Percentiles rank a stretch among this genome's conserved stretches.
These are phyloP conservation scores for Phoenix dactylifera DNA, from an alignment of 176 grass and related monocot genomes.

Conservation along the genomic window DNA sequence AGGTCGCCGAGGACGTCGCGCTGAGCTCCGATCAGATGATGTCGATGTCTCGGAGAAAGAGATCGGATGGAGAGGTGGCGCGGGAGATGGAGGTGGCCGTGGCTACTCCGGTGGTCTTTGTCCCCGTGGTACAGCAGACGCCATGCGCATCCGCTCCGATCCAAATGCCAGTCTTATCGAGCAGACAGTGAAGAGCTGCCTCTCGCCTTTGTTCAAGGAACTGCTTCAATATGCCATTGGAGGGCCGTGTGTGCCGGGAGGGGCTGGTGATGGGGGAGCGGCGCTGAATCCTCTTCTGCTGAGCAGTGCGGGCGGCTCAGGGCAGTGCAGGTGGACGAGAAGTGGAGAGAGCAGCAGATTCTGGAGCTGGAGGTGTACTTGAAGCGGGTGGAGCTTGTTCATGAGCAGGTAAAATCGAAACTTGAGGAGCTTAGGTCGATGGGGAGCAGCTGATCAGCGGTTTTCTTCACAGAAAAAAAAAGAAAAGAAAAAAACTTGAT, in stretches of 20 bases:
- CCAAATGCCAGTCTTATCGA: neutral
- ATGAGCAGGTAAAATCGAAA: conserved; percentile 5
- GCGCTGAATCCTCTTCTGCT: neutral
- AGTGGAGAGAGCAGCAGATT: conserved; percentile 20
- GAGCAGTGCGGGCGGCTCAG: too few relatives aligned
- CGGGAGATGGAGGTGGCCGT: neutral
- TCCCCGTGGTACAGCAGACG: too few relatives aligned
- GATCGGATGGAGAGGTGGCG: neutral
- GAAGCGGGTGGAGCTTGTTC: conserved; percentile 15
- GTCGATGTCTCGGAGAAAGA: neutral
- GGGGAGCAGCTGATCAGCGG: neutral
- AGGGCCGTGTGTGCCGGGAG: too few relatives aligned
- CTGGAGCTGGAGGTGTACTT: conserved; percentile 25
- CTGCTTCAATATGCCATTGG: neutral
- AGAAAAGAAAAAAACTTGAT: too few relatives aligned
- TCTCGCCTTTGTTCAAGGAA: conserved; percentile 1
- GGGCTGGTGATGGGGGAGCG: too few relatives aligned
- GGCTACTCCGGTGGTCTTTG: neutral
- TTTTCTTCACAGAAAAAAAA: too few relatives aligned
- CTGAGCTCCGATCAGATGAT: neutral
- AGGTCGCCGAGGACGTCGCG: neutral
- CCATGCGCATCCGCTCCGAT: neutral
- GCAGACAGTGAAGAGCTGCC: neutral
- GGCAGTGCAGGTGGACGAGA: neutral
- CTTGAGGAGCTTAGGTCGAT: conserved; percentile 8